Evolutionary conservation across 495 filamentous ascomycete genomes (phyloP), one percentile per base, ranked within the genome.

Genomic region (Annulohypoxylon bovei): DNA sequence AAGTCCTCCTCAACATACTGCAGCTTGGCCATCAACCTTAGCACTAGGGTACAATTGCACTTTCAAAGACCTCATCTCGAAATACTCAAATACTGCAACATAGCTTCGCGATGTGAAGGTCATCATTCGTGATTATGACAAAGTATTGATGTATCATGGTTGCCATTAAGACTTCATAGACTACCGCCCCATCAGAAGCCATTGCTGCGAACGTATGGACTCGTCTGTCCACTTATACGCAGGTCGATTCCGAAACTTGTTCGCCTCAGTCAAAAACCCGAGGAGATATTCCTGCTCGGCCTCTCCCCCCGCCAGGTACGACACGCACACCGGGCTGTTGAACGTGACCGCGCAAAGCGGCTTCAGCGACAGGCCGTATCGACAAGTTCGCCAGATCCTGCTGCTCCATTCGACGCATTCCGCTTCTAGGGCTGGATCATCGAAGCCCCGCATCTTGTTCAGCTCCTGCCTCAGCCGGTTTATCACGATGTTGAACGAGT

Each of bases 301-400:
- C 1, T 40, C 62, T 3, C 42, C 62, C 16, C 56, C 62, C 18
- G 44, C 28, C 14, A 52, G 32, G 35, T 70, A 70, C 4, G 67
- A 65, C 1, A 65, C 23, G 6, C 61, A 49, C 28, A 71, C 52
- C 8, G 39, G 40, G 5, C 27, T 50, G 12, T 50, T 56, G 49
- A 71, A 71, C 9, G 56, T 23, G 6, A 56, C 52, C 12, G 49
- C 49, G 32, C 56, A 44, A 30, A 71, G 46, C 6, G 62, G 68
- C 20, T 28, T 71, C 57, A 71, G 12, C 39, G 50, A 39, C 42
- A 40, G 40, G 5, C 30, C 61, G 27, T 66, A 71, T 23, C 57
- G 62, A 18, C 55, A 66, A 6, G 39, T 62, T 18, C 30, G 32
- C 62, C 68, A 61, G 4, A 71, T 61, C 25, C 28, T 50, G 0